These are phyloP conservation scores for Trifolium dubium DNA, from an alignment of 306 rosid genomes.

Conservation along the genomic window DNA sequence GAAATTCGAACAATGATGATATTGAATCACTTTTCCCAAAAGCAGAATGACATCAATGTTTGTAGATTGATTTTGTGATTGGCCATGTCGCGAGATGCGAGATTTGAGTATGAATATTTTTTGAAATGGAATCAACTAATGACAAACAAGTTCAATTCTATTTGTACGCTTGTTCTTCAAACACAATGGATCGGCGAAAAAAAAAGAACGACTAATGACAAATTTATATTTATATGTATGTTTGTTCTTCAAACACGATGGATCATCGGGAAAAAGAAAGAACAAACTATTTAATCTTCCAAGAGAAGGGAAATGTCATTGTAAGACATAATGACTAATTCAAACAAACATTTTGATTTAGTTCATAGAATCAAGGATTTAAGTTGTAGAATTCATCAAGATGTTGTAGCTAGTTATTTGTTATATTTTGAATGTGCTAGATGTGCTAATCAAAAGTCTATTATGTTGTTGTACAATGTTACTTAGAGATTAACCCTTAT, in stretches of 20 bases:
- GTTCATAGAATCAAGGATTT: neutral
- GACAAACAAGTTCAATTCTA: no score
- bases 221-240: no score
- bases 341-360: constrained; percentile 1
- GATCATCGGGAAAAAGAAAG: neutral
- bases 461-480: neutral
- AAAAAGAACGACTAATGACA: neutral
- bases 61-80: neutral
- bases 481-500: neutral
- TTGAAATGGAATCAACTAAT: neutral
- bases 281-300: neutral
- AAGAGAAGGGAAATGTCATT: neutral
- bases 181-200: neutral
- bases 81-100: no score
- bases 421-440: neutral
- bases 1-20: neutral
- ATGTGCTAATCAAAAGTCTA: neutral
- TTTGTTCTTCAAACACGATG: neutral
- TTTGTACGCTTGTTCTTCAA: neutral
- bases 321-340: neutral
- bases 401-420: neutral
- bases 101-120: neutral
- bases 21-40: neutral
- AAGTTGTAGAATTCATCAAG: neutral
- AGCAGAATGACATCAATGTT: neutral